A percentile compares a stretch with the other conserved stretches of the same genome.
phyloP scores from a whole-genome alignment of 148 eudicot species.

The Agrostemma githago region DNA sequence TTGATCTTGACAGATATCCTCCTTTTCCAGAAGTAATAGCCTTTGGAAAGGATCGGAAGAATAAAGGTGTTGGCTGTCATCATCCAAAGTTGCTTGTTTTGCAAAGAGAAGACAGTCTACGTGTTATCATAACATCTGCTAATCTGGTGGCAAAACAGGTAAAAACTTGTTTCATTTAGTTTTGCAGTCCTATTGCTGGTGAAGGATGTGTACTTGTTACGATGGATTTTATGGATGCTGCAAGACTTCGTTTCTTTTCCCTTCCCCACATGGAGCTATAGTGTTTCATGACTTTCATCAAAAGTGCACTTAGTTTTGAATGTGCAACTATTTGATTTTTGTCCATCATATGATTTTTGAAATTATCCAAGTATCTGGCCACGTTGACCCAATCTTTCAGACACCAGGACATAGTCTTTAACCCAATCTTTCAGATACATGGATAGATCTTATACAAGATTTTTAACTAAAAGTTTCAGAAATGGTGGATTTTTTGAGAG shows the following conservation, averaged over 20 bases:
- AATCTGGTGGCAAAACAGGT: conserved; percentile 88
- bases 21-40: conserved; percentile 87
- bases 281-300: neutral
- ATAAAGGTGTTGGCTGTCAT: conserved; percentile 81
- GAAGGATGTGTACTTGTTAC: neutral
- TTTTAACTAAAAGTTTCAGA: neutral
- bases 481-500: neutral
- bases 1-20: conserved; percentile 57
- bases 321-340: neutral
- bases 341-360: neutral
- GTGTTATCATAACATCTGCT: conserved; percentile 77
- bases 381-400: neutral
- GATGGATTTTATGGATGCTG: neutral
- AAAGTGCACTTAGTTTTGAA: neutral
- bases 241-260: neutral
- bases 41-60: conserved; percentile 73
- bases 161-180: neutral
- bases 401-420: neutral
- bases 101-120: conserved; percentile 73
- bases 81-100: conserved; percentile 83
- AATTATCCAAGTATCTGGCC: neutral
- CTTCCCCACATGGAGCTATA: neutral
- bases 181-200: neutral
- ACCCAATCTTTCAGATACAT: neutral
- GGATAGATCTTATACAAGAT: neutral